These are phyloP conservation scores for Ophiostoma sp. DNA, from an alignment of 2,329 filamentous ascomycete genomes.

Conservation along the genomic window DNA sequence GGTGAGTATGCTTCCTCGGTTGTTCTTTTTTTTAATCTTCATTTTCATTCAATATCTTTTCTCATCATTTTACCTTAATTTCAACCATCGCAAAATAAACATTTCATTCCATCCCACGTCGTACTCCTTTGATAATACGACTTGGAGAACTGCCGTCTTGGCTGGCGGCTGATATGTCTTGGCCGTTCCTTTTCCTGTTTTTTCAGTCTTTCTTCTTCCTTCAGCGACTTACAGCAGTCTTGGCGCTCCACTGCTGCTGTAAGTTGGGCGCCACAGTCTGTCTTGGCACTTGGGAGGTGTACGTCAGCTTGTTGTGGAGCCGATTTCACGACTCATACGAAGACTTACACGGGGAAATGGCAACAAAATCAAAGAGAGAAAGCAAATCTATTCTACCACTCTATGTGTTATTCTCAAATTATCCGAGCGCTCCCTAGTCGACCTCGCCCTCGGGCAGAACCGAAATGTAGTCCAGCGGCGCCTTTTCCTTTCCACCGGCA, in stretches of 20 bases:
- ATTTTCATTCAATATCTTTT: background rate
- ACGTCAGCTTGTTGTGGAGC: background rate
- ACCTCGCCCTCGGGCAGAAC: slow-evolving; percentile 8
- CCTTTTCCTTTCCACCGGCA: slow-evolving; percentile 61
- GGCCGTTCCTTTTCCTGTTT: background rate
- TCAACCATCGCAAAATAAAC: background rate
- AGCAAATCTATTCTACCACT: background rate
- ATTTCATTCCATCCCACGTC: background rate
- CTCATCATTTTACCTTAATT: background rate
- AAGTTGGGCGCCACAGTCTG: background rate
- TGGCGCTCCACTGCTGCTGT: too few species aligned
- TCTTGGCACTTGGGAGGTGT: background rate
- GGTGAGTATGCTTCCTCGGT: background rate
- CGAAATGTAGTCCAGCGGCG: slow-evolving; percentile 62
- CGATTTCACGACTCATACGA: background rate
- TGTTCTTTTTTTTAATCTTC: background rate
- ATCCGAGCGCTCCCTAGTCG: background rate
- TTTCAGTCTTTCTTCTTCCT: background rate
- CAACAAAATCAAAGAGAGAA: background rate
- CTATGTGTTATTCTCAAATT: background rate
- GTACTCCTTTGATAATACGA: background rate
- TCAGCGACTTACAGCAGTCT: background rate
- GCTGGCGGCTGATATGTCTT: background rate
- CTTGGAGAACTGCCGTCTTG: background rate
- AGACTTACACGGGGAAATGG: background rate